Evolutionary conservation across 768 basidiomycete species (phyloP), one percentile per base, ranked within the genome.

Genomic region (Rhodotorula graminis): DNA sequence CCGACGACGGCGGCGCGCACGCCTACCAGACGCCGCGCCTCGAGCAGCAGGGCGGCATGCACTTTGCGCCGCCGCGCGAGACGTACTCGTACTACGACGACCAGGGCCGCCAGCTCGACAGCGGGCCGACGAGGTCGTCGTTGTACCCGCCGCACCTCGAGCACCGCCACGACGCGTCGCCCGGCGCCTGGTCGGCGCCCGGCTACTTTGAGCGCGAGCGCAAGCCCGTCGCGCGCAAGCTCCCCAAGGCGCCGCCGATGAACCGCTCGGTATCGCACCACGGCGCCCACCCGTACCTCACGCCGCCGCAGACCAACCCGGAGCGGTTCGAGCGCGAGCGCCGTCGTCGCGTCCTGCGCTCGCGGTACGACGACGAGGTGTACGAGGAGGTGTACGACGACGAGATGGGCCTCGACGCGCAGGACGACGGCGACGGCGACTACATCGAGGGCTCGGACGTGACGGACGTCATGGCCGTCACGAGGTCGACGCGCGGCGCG

Each of bases 351-450:
- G 21, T 37, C 5, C 9, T 44, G 2, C n/a, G 15, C 44, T 19
- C 42, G 5, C 60, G 60, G n/a, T 61, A 61, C 60, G 31, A n/a
- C 15, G 55, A n/a, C n/a, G 60, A 46, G 21, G 44, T 25, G 6
- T 19, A 16, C 56, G 56, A 44, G 40, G 60, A 40, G 33, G 14
- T 56, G 0, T 50, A 42, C 15, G 59, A 69, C 2, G 27, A 14
- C 55, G 68, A 64, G 33, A 21, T n/a, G 14, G 68, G 53, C 63
- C 57, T 60, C 21, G 69, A 70, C 27, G n/a, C n/a, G n/a, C 60
- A 70, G 40, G 68, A 64, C 47, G 31, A 40, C 14, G 68, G 59
- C 57, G 63, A 64, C 57, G 69, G 59, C 21, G 69, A 70, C 27
- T 70, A 70, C 50, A n/a, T 64, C 69, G 60, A 61, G 14, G 14